Conservation (phyloP, 1,284 basidiomycete genomes). For the Moesziomyces antarcticus region DNA sequence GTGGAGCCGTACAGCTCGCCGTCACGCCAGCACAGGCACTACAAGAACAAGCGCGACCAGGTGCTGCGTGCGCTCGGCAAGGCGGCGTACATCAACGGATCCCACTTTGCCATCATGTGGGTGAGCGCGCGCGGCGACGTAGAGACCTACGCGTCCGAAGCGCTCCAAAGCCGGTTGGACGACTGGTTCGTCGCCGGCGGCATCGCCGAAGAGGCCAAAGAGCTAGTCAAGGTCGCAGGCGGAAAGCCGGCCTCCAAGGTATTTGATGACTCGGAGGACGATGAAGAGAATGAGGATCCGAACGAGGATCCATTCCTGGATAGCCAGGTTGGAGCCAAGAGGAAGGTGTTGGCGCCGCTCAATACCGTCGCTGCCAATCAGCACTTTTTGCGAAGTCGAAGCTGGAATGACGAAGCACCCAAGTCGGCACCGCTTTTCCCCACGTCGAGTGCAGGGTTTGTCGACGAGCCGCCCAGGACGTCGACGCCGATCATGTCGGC, state of each 20-base stretch:
- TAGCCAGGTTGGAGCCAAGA: neutral
- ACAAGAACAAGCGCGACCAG: constrained; percentile 72
- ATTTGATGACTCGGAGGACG: constrained; percentile 31
- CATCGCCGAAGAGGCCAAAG: constrained; percentile 58
- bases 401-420: constrained; percentile 20
- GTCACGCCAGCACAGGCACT: constrained; percentile 71
- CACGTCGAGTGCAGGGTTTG: constrained; percentile 1
- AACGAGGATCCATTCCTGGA: constrained; percentile 14
- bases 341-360: constrained; percentile 31
- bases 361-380: constrained; percentile 48
- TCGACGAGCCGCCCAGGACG: constrained; percentile 9
- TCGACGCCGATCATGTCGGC: constrained; percentile 19
- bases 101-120: constrained; percentile 72
- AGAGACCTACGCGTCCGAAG: constrained; percentile 72
- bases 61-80: constrained; percentile 71
- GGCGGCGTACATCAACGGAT: constrained; percentile 70
- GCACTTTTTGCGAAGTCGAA: constrained; percentile 24
- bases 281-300: constrained; percentile 11
- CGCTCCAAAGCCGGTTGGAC: constrained; percentile 57
- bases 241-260: constrained; percentile 1
- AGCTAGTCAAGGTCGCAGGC: constrained; percentile 30
- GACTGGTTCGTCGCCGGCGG: constrained; percentile 62
- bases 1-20: constrained; percentile 72
- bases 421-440: constrained; percentile 49
- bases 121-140: constrained; percentile 71